Percentiles rank a stretch among this genome's conserved stretches.
Evolutionary conservation across 768 basidiomycete genomes (phyloP).

Genomic region (Pulveroboletus sp.): DNA sequence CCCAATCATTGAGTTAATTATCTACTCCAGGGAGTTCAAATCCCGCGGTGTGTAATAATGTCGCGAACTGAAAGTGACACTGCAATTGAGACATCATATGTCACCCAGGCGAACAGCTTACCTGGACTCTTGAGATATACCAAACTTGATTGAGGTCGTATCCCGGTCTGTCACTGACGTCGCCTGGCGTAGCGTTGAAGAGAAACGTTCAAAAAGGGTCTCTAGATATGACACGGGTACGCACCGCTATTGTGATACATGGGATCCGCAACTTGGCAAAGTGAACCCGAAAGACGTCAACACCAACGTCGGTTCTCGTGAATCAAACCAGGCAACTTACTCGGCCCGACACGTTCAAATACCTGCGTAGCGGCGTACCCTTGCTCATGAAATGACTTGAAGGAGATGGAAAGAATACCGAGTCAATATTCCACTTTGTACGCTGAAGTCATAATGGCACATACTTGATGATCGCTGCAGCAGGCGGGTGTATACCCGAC

Average conservation of each 20-base stretch:
- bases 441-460: slow-evolving; percentile 1
- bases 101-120: slow-evolving; percentile 25
- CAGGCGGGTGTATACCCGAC: slow-evolving; percentile 74
- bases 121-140: slow-evolving; percentile 86
- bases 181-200: slow-evolving; percentile 40
- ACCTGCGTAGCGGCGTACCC: slow-evolving; percentile 86
- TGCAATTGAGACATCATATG: background rate
- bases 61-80: slow-evolving; percentile 49
- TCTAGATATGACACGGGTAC: slow-evolving; percentile 12
- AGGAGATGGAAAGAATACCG: background rate
- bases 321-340: slow-evolving; percentile 29
- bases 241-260: slow-evolving; percentile 84
- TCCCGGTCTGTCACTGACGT: slow-evolving; percentile 71
- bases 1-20: background rate
- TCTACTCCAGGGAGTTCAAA: slow-evolving; percentile 36
- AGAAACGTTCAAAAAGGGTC: background rate
- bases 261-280: slow-evolving; percentile 65
- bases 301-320: background rate
- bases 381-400: slow-evolving; percentile 70
- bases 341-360: slow-evolving; percentile 80
- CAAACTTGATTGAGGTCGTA: slow-evolving; percentile 81
- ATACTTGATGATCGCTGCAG: slow-evolving; percentile 87
- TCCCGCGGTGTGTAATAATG: slow-evolving; percentile 65
- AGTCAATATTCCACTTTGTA: background rate
- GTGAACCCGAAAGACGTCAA: background rate